These are phyloP conservation scores for Trichophyton simii DNA, from an alignment of 2,329 filamentous ascomycete species.

Conservation along the genomic window DNA sequence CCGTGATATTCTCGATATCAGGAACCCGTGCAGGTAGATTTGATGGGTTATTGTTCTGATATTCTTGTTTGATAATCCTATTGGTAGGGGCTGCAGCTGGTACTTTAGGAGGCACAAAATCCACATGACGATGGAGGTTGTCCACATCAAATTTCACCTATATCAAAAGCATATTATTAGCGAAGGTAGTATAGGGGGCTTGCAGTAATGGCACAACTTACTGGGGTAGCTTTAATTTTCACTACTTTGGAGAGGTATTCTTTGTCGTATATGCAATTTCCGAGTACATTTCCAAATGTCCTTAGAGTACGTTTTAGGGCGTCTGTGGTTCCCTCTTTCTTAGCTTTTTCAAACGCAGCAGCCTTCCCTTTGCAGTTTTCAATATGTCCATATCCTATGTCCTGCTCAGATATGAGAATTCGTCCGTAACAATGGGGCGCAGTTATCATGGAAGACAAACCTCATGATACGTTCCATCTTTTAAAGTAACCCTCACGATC, in stretches of 20 bases:
- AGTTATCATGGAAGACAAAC: constrained; percentile 23
- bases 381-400: constrained; percentile 91
- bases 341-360: constrained; percentile 92
- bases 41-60: constrained; percentile 9
- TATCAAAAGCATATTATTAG: not conserved
- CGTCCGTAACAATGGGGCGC: constrained; percentile 2
- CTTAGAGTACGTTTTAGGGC: constrained; percentile 78
- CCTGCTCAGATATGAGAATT: constrained; percentile 33
- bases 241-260: constrained; percentile 82
- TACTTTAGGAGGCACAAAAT: constrained; percentile 54
- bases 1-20: constrained; percentile 18
- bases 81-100: constrained; percentile 11
- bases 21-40: constrained; percentile 27
- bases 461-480: constrained; percentile 92
- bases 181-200: not conserved
- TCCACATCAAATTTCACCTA: constrained; percentile 60
- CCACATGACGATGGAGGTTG: constrained; percentile 69
- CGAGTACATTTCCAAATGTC: constrained; percentile 89
- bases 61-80: constrained; percentile 36
- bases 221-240: constrained; percentile 67
- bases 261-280: constrained; percentile 98
- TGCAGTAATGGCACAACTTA: constrained; percentile 17
- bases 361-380: constrained; percentile 95
- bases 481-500: constrained; percentile 76
- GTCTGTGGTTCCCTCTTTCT: constrained; percentile 95